phyloP scores from a whole-genome alignment of 495 filamentous ascomycete genomes.

The Penicillium pulvis region DNA sequence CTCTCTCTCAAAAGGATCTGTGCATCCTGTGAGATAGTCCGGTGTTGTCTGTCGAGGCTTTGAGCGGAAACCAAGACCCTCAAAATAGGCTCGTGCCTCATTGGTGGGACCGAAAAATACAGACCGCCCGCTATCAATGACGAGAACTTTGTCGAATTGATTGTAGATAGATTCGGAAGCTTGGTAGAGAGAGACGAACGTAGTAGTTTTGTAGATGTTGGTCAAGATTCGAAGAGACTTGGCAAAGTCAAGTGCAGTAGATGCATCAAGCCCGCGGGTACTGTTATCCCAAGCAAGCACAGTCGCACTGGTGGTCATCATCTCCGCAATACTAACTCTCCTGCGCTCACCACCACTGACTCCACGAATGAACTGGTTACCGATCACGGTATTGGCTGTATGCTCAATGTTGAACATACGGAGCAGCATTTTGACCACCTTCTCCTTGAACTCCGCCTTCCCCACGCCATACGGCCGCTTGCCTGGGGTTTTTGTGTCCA shows the following conservation, averaged over 20 bases:
- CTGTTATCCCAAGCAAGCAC: conserved; percentile 83
- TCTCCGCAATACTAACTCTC: conserved; percentile 54
- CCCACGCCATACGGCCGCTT: conserved; percentile 68
- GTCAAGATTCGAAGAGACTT: conserved; percentile 78
- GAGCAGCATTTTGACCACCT: conserved; percentile 68
- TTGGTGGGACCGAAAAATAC: conserved; percentile 76
- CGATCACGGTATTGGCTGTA: conserved; percentile 78
- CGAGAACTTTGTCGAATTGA: conserved; percentile 84
- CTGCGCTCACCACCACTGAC: conserved; percentile 71
- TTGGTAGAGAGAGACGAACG: conserved; percentile 82
- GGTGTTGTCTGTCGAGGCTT: conserved; percentile 83
- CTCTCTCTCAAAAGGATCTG: conserved; percentile 79
- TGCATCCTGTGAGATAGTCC: conserved; percentile 83
- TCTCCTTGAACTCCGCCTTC: conserved; percentile 69
- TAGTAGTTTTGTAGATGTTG: conserved; percentile 76
- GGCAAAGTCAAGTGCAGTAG: conserved; percentile 71
- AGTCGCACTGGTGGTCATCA: conserved; percentile 71
- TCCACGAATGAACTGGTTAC: conserved; percentile 77
- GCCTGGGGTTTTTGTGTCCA: conserved; percentile 78
- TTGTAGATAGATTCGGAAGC: conserved; percentile 83
- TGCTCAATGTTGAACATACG: conserved; percentile 90
- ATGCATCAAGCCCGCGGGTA: conserved; percentile 81
- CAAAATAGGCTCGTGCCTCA: conserved; percentile 77
- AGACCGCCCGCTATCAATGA: conserved; percentile 76
- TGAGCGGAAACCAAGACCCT: conserved; percentile 74